Evolutionary conservation across 176 grass and related monocot species (phyloP).

Genomic region (Triticum aestivum): DNA sequence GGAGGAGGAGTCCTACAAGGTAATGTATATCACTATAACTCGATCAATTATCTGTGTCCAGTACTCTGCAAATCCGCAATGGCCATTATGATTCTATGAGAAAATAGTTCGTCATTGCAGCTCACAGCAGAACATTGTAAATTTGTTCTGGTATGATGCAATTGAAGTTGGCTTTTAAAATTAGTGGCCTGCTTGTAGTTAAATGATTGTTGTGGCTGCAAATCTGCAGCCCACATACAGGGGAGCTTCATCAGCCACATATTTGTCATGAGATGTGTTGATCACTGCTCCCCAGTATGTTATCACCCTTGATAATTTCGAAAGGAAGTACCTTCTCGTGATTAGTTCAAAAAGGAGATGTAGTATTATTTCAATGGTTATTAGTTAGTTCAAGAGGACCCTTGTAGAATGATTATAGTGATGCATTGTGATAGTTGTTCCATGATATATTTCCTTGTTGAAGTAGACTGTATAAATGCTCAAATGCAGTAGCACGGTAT

Average conservation of each 20-base stretch:
- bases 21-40: constrained; percentile 10
- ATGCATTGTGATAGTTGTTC: background rate
- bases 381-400: background rate
- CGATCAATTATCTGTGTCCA: background rate
- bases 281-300: background rate
- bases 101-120: background rate
- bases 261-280: constrained; percentile 13
- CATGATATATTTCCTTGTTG: background rate
- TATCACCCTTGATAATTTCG: background rate
- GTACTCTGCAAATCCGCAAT: background rate
- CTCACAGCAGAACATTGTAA: background rate
- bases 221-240: background rate
- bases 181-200: background rate
- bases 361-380: background rate
- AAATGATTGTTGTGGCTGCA: background rate
- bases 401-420: background rate
- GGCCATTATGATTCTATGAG: background rate
- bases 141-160: background rate
- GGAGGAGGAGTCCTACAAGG: constrained; percentile 89
- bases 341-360: background rate
- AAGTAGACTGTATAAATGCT: background rate
- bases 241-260: background rate
- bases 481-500: background rate
- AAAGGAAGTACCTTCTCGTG: background rate
- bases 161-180: background rate